Evolutionary conservation across 2,329 filamentous ascomycete species (phyloP), one percentile per base, ranked within the genome.

Genomic region (Arthrobotrys musiformis): DNA sequence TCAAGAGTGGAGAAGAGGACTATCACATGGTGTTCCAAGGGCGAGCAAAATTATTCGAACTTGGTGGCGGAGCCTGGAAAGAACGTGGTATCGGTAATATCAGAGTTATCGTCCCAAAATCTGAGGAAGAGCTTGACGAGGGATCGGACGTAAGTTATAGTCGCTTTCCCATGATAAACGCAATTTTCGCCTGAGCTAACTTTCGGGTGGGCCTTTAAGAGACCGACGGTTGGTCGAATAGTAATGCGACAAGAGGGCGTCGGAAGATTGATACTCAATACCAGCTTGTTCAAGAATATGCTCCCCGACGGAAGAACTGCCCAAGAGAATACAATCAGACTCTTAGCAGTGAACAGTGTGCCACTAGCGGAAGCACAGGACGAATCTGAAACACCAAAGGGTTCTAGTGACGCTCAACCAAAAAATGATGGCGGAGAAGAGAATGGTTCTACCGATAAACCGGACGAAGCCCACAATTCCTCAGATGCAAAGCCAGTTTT

Each of bases 231-330:
- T 33, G 66, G 66, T 6, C 48, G 73, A 28, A 66, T 77, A 28
- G 73, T 77, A 9, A 77, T 77, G 73, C 73, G 73, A 44, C 73
- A 77, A n/a, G 73, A 77, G 37, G 73, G 73, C n/a, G 73, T 77
- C 1, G 73, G 73, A 26, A 19, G 73, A 28, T 30, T 77, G 15
- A 77, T 77, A 17, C 61, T 77, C 15, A 77, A 77, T 24, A 42
- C 73, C 1, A 77, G 48, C 37, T 52, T 77, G 37, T 70, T 77
- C 19, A 66, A 70, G 33, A 35, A 62, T 13, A 77, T 77, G 73
- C 58, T 77, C n/a, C 35, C 42, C 7, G 6, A 30, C 22, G 60
- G 60, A 22, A 70, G 52, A 24, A n/a, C 60, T 9, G 19, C 22
- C 15, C 48, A 56, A 0, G 73, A 77, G 13, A 77, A 77, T 30